Percentiles rank a stretch among this genome's conserved stretches.
Conservation (phyloP, 495 filamentous ascomycete species). For the Amniculicola lignicola region DNA sequence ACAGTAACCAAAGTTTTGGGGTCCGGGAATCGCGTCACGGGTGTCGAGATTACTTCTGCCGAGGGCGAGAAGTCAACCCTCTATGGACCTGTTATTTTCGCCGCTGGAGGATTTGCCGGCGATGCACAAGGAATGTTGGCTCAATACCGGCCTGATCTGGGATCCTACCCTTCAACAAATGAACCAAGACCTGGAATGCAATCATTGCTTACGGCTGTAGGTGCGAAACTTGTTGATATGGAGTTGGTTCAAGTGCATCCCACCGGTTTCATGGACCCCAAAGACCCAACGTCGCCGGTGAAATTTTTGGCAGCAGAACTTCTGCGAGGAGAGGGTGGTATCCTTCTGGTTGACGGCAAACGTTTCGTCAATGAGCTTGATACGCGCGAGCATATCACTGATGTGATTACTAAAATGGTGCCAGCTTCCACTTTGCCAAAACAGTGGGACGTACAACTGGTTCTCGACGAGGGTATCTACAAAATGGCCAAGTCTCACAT, state of each 20-base stretch:
- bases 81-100: constrained; percentile 54
- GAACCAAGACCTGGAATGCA: constrained; percentile 52
- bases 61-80: constrained; percentile 35
- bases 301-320: constrained; percentile 63
- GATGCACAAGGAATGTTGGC: constrained; percentile 54
- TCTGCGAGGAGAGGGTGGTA: constrained; percentile 57
- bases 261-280: constrained; percentile 71
- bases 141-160: constrained; percentile 54
- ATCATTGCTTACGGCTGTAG: constrained; percentile 45
- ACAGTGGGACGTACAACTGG: constrained; percentile 55
- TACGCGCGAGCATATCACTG: constrained; percentile 52
- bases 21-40: constrained; percentile 19
- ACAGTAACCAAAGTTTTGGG: constrained; percentile 48
- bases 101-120: constrained; percentile 58
- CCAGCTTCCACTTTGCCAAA: constrained; percentile 26
- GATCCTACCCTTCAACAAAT: constrained; percentile 59
- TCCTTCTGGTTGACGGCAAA: constrained; percentile 47
- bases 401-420: constrained; percentile 46
- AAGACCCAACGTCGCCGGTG: constrained; percentile 37
- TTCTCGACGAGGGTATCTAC: constrained; percentile 57
- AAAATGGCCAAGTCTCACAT: constrained; percentile 51
- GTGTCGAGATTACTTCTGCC: constrained; percentile 34
- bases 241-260: constrained; percentile 60
- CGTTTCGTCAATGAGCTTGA: constrained; percentile 59
- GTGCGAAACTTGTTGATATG: constrained; percentile 57